Base-by-base conservation (phyloP, 2,329 filamentous ascomycete species). In the Talaromyces sp. region DNA sequence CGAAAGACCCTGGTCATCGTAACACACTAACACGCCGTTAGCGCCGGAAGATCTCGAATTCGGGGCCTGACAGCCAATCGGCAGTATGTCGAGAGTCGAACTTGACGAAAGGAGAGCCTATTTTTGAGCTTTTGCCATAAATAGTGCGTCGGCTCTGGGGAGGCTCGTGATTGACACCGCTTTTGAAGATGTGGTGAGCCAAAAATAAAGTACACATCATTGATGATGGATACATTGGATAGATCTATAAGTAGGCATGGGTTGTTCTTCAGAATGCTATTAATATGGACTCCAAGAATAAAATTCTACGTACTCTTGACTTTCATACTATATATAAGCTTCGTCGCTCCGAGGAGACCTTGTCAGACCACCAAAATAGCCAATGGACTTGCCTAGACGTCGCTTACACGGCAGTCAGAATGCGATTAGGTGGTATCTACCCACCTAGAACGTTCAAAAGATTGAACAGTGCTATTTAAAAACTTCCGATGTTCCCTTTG, bases 21-120 rank as follows among this genome's bases (percentile, higher is more conserved):
- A 53, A 53, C 49, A 11, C 49, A 31, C 49, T 61, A 61, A 34
- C 36, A 38, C 27, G 15, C 40, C n/a, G 2, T 63, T 63, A 63
- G 47, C 47, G 59, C 59, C 45, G 43, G 29, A 56, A 51, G 59
- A 53, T 51, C 45, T 22, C 31, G 53, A 25, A 51, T 49, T 53
- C 17, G 53, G 34, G 8, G 34, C 47, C n/a, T 31, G 29, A 63
- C 22, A 56, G 47, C 60, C 60, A 63, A 63, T 54, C 60, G 49
- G 60, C 31, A 54, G 34, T 34, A 13, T 38, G 22, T 62, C 31
- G n/a, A 34, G 17, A 19, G 58, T 45, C 58, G 38, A 38, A 56
- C 31, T 56, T 56, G 53, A 56, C 4, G 31, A 19, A 36, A 36
- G 31, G 2, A 36, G 5, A n/a, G n/a, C 53, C 31, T 38, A 31